phyloP scores from a whole-genome alignment of 306 rosid genomes.

The Medicago arabica region DNA sequence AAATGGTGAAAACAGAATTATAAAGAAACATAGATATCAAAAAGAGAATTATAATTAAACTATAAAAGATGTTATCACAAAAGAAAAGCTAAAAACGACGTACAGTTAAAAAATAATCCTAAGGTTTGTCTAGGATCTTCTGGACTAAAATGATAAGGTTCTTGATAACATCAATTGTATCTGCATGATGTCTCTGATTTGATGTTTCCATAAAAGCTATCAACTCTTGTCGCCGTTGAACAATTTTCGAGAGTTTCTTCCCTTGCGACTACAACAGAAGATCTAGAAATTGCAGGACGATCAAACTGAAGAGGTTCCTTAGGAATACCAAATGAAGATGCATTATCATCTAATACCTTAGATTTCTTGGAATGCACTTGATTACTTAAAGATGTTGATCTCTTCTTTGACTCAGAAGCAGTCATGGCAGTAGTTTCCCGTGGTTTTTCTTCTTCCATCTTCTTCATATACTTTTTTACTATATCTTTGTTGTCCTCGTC shows the following conservation, averaged over 20 bases:
- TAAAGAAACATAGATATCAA: no score
- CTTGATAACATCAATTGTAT: not conserved
- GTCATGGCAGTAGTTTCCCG: no score
- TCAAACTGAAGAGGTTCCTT: not conserved
- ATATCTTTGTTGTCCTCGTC: not conserved
- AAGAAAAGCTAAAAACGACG: no score
- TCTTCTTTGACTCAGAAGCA: no score
- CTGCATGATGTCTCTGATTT: not conserved
- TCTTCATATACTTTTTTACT: not conserved
- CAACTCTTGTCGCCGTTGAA: not conserved
- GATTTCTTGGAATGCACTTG: not conserved
- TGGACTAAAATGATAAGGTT: not conserved
- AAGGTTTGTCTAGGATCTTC: not conserved
- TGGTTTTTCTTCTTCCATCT: not conserved
- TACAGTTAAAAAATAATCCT: no score
- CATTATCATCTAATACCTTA: not conserved
- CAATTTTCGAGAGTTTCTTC: not conserved
- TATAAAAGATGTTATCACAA: no score
- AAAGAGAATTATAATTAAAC: no score
- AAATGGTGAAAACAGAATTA: no score
- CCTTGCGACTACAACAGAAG: not conserved
- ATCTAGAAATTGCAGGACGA: not conserved
- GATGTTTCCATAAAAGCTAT: not conserved
- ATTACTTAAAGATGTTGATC: no score
- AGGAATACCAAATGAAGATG: not conserved